Evolutionary conservation across 202 grass and related monocot species (phyloP), one percentile per base, ranked within the genome.

Genomic region (Bolboschoenoplectus hybrid): DNA sequence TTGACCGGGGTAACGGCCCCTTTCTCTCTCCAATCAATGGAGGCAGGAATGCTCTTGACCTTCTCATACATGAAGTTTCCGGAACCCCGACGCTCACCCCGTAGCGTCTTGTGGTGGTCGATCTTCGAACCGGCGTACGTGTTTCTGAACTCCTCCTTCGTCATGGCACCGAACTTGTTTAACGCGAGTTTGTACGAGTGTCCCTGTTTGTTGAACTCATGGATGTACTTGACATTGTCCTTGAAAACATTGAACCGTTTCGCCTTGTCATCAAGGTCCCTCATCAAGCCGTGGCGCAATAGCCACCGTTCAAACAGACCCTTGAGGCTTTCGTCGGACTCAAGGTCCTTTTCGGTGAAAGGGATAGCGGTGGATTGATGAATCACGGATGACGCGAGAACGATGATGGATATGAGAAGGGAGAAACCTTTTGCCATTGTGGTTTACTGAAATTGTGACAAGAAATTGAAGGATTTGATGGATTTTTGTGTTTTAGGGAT

Each of bases 11-110:
- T 77, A 12, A 96, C 93, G 0, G 91, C 91, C 2, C 94, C 94
- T 78, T 91, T 96, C 61, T 83, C 56, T 32, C 93, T 71, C 93
- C 94, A 96, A 84, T 96, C 94, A 0, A 95, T 65, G 41, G 88
- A 88, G 1, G 86, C 17, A 9, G 89, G 91, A 3, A 95, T 20
- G 47, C 82, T 80, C 3, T 84, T 75, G 2, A 73, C 52, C 46
- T 2, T 47, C 72, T 49, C 90, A 70, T 92, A 83, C 84, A 67
- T 55, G 82, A 94, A 94, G 2, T n/a, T 45, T 1, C 6, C 51
- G 1, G 2, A 1, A 0, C 11, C 2, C n/a, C 1, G 4, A 9
- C 0, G 7, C 1, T 56, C 67, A 7, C 89, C 86, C 10, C 90
- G 86, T 76, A 92, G 83, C 79, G 56, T 77, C 75, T 84, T 88